These are phyloP conservation scores for Cercospora canescens DNA, from an alignment of 2,329 filamentous ascomycete species.

Conservation along the genomic window DNA sequence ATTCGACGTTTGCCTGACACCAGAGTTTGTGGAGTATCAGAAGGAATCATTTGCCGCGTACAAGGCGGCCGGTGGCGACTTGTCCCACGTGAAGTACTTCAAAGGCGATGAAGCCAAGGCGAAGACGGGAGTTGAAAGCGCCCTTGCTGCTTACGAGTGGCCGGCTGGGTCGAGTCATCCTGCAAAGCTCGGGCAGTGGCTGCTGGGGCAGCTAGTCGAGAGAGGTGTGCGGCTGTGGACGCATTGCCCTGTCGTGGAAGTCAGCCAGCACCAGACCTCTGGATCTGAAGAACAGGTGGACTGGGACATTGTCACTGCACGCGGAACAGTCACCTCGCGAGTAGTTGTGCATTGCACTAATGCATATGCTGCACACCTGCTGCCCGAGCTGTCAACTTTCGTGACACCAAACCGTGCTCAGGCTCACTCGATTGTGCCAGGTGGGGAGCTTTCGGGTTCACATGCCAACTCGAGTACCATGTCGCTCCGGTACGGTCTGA, in stretches of 20 bases:
- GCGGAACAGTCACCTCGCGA: slow-evolving; percentile 35
- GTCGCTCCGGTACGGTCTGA: slow-evolving; percentile 48
- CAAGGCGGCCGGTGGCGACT: slow-evolving; percentile 45
- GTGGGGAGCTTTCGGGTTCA: slow-evolving; percentile 37
- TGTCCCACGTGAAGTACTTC: slow-evolving; percentile 44
- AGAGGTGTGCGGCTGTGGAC: slow-evolving; percentile 46
- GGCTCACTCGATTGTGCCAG: slow-evolving; percentile 47
- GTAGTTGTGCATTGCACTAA: slow-evolving; percentile 45
- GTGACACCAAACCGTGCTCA: slow-evolving; percentile 48
- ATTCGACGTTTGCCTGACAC: slow-evolving; percentile 52
- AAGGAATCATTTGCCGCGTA: slow-evolving; percentile 43
- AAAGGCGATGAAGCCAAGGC: slow-evolving; percentile 41
- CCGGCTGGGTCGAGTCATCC: slow-evolving; percentile 52
- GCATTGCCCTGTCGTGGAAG: slow-evolving; percentile 41
- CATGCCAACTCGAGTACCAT: slow-evolving; percentile 43
- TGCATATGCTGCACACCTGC: slow-evolving; percentile 40
- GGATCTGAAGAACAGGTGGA: slow-evolving; percentile 1
- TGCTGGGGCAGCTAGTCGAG: slow-evolving; percentile 41
- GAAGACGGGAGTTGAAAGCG: slow-evolving; percentile 41
- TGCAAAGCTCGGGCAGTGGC: slow-evolving; percentile 52
- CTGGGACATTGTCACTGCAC: slow-evolving; percentile 40
- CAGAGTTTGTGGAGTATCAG: slow-evolving; percentile 49
- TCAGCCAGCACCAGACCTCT: slow-evolving; percentile 19
- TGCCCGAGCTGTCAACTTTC: slow-evolving; percentile 39
- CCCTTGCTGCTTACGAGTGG: slow-evolving; percentile 53